phyloP scores from a whole-genome alignment of 257 asterid genomes.

The Fraxinus cuspidata region DNA sequence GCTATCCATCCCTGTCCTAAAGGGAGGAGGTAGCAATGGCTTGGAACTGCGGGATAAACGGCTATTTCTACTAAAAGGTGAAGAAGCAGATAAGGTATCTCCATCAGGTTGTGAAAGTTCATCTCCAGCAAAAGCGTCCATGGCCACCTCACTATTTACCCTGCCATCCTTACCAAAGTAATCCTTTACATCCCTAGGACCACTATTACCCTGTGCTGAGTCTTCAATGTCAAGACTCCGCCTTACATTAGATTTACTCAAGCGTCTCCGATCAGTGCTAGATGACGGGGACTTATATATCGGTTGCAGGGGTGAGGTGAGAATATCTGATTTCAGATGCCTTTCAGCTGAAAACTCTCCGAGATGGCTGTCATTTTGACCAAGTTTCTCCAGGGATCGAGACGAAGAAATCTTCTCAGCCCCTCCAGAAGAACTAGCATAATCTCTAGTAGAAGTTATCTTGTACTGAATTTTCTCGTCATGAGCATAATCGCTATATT shows the following conservation, averaged over 20 bases:
- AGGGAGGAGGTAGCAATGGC: constrained; percentile 65
- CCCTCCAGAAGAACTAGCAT: constrained; percentile 45
- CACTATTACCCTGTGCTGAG: constrained; percentile 69
- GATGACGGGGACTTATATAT: constrained; percentile 77
- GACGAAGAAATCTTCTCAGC: constrained; percentile 61
- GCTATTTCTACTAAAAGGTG: constrained; percentile 69
- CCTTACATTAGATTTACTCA: constrained; percentile 60
- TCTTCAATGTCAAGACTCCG: constrained; percentile 66
- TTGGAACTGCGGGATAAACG: constrained; percentile 59
- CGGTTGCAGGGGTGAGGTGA: constrained; percentile 59
- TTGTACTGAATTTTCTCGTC: constrained; percentile 70
- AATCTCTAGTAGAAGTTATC: constrained; percentile 55
- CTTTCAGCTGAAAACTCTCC: constrained; percentile 71
- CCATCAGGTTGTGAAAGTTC: constrained; percentile 66
- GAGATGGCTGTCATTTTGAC: constrained; percentile 57
- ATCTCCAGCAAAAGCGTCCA: constrained; percentile 58
- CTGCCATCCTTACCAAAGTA: constrained; percentile 59
- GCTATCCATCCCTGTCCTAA: constrained; percentile 58
- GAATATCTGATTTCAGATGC: constrained; percentile 64
- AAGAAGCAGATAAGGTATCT: constrained; percentile 64
- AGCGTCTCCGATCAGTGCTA: constrained; percentile 59
- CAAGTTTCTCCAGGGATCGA: constrained; percentile 59
- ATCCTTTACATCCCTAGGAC: constrained; percentile 64
- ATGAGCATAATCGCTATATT: constrained; percentile 66
- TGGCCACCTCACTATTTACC: constrained; percentile 55